A percentile compares a stretch with the other conserved stretches of the same genome.
These are phyloP conservation scores for Pseudopediastrum boryanum DNA, from an alignment of 139 green algal genomes.

Conservation along the genomic window DNA sequence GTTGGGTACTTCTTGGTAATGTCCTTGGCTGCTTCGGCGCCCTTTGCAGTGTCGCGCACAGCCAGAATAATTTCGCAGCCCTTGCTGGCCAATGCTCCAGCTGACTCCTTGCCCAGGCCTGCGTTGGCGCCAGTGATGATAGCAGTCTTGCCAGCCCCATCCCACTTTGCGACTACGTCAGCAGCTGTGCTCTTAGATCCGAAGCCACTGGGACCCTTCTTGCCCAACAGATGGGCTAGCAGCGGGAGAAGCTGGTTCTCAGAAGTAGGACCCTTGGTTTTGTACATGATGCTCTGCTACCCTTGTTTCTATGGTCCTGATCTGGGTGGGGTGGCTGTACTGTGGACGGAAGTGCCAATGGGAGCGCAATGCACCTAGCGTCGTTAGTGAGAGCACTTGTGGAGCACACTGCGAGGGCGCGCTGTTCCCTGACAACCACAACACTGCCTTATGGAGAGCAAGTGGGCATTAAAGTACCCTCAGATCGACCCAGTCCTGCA, in stretches of 20 bases:
- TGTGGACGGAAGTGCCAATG: too few species aligned
- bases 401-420: too few species aligned
- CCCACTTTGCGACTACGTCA: conserved; percentile 20
- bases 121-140: conserved; percentile 30
- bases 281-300: conserved; percentile 9
- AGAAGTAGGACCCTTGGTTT: background rate
- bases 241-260: background rate
- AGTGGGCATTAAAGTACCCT: too few species aligned
- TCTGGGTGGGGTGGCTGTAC: too few species aligned
- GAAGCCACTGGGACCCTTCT: conserved; percentile 15
- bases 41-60: conserved; percentile 26
- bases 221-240: conserved; percentile 6
- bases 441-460: too few species aligned
- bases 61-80: conserved; percentile 44
- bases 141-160: conserved; percentile 23
- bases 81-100: conserved; percentile 23
- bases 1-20: conserved; percentile 11
- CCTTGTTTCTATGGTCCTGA: background rate
- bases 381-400: too few species aligned
- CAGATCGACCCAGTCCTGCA: too few species aligned
- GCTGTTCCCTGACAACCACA: too few species aligned
- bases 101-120: conserved; percentile 16
- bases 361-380: too few species aligned
- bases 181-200: conserved; percentile 26
- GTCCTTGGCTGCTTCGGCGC: conserved; percentile 18